These are phyloP conservation scores for Scheffersomyces ergatensis DNA, from an alignment of 805 yeast species.

Conservation along the genomic window DNA sequence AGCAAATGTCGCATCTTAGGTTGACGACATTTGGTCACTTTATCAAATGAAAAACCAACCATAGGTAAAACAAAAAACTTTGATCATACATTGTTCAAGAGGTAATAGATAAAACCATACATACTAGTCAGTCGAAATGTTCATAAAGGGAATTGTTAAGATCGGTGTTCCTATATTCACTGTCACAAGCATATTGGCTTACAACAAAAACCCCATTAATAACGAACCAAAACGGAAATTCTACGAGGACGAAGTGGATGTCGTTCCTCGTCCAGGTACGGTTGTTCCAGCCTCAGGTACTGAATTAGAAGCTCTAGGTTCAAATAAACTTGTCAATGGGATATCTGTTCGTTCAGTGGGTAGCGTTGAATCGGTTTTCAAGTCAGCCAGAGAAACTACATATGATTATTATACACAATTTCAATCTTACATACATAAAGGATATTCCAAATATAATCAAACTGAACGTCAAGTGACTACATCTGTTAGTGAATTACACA, in stretches of 20 bases:
- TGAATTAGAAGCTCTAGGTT: conserved; percentile 44
- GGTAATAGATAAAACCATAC: conserved; percentile 3
- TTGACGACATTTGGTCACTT: not conserved
- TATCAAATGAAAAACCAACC: not conserved
- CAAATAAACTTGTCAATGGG: conserved; percentile 51
- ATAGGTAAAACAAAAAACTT: not conserved
- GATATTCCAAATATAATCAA: conserved; percentile 48
- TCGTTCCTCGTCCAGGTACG: conserved; percentile 52
- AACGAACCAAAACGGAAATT: conserved; percentile 36
- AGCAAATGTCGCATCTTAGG: not conserved
- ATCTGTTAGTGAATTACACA: conserved; percentile 63
- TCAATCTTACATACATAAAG: conserved; percentile 39
- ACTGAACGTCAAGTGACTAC: conserved; percentile 63
- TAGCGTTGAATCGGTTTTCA: conserved; percentile 47
- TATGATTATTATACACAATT: conserved; percentile 23
- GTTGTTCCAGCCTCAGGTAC: conserved; percentile 40
- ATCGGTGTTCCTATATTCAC: conserved; percentile 1
- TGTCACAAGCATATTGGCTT: not conserved
- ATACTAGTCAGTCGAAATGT: no score
- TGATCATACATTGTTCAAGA: not conserved
- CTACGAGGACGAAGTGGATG: conserved; percentile 48
- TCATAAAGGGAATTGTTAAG: not conserved
- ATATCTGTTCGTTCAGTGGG: conserved; percentile 53
- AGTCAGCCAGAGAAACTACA: conserved; percentile 44
- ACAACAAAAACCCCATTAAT: not conserved